A percentile compares a stretch with the other conserved stretches of the same genome.
Conservation (phyloP, 176 grass and related monocot species). For the Paspalum vaginatum region DNA sequence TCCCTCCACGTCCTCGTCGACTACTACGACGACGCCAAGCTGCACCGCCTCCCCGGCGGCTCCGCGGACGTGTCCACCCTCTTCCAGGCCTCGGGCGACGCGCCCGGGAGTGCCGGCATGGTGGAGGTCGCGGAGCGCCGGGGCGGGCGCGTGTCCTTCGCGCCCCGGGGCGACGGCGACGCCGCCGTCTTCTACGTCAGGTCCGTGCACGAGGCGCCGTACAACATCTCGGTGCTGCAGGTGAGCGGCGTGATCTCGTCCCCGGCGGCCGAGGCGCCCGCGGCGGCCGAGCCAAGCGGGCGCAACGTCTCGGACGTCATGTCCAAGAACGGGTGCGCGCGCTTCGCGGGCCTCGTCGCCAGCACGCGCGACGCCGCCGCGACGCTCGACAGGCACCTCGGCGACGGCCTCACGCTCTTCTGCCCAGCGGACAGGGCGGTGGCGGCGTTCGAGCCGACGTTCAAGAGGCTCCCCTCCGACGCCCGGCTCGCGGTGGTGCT, state of each 20-base stretch:
- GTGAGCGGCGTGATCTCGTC: conserved; percentile 54
- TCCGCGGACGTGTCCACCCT: conserved; percentile 48
- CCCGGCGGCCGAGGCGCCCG: conserved; percentile 57
- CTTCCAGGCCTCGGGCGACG: conserved; percentile 68
- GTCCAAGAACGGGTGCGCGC: conserved; percentile 58
- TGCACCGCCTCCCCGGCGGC: conserved; percentile 54
- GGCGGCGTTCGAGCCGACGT: conserved; percentile 51
- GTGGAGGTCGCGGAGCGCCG: conserved; percentile 58
- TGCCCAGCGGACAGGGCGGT: conserved; percentile 62
- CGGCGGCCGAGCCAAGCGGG: conserved; percentile 34
- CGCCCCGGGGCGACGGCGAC: conserved; percentile 48
- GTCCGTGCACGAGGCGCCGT: conserved; percentile 56
- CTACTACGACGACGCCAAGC: conserved; percentile 73
- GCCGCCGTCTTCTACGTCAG: conserved; percentile 55
- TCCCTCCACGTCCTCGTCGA: conserved; percentile 72
- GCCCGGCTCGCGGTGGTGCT: conserved; percentile 49
- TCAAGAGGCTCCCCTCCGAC: conserved; percentile 38
- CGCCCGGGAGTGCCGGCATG: conserved; percentile 64
- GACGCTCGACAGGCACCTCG: conserved; percentile 23
- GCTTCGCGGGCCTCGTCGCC: conserved; percentile 54
- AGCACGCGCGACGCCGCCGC: conserved; percentile 38
- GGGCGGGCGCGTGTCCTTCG: conserved; percentile 55
- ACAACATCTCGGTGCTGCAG: conserved; percentile 64
- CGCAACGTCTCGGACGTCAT: conserved; percentile 49
- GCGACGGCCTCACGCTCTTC: conserved; percentile 56